These are phyloP conservation scores for Cucumis sativus DNA, from an alignment of 306 rosid genomes.

Conservation along the genomic window Cucumber_9930_V3 NC_026658.2:22449001-22449500, in stretches of 20 bases:
- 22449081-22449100: not conserved
- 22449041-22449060: not conserved
- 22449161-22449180: not conserved
- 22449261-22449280: not conserved
- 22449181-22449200: not conserved
- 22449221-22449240: not conserved
- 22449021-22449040: not conserved
- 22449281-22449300: not conserved
- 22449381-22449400: not conserved
- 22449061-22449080: not conserved
- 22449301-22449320: not conserved
- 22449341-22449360: not conserved
- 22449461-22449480: slow-evolving; percentile 74
- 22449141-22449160: not conserved
- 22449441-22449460: slow-evolving; percentile 74
- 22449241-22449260: not conserved
- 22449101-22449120: not conserved
- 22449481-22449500: slow-evolving; percentile 96
- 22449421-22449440: slow-evolving; percentile 61
- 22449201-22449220: not conserved
- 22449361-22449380: not conserved
- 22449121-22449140: not conserved
- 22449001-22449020: not conserved
- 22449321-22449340: not conserved
- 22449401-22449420: not conserved